Evolutionary conservation across 2,329 filamentous ascomycete genomes (phyloP), one percentile per base, ranked within the genome.

Genomic region (Fusarium tuaranense): DNA sequence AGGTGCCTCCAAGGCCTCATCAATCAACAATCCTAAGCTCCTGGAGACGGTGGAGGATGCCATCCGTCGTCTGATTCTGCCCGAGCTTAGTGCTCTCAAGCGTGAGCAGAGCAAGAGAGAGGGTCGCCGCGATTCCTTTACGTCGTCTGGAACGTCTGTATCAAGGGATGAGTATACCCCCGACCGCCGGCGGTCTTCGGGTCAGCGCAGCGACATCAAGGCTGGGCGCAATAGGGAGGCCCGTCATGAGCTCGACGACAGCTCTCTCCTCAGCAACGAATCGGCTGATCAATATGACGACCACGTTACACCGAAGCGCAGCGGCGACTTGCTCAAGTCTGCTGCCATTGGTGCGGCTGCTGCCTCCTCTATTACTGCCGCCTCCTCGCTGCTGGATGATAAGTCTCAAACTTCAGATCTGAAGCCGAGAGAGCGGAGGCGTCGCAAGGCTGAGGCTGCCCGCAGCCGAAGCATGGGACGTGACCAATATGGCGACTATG

Each of bases 31-130:
- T 79, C 95, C 95, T 0, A 97, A 95, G 80, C 86, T 98, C 2
- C 88, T 98, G 3, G 94, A 97, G 79, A 97, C 95, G 0, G 95
- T 98, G 4, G 95, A 98, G 84, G 95, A 98, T 83, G 95, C 95
- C 16, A 97, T 98, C 79, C 92, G 95, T 72, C 90, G 95, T 59
- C 88, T 98, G 60, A 97, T 98, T 63, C 85, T 99, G 4, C 97
- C 97, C 0, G 96, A 99, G 82, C 87, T 99, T 53, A 96, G 95
- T 77, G 94, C 95, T 12, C 87, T 99, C 65, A 98, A 98, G 82
- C 92, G 95, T 78, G 95, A 98, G 80, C 94, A 96, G 81, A 95
- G 94, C 82, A 92, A 93, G 74, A 91, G 92, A 72, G 89, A 93
- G 74, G 92, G 91, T 77, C 90, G 90, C 13, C 90, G 90, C 65